These are phyloP conservation scores for Rhizopogon salebrosus DNA, from an alignment of 768 basidiomycete genomes.

Conservation along the genomic window DNA sequence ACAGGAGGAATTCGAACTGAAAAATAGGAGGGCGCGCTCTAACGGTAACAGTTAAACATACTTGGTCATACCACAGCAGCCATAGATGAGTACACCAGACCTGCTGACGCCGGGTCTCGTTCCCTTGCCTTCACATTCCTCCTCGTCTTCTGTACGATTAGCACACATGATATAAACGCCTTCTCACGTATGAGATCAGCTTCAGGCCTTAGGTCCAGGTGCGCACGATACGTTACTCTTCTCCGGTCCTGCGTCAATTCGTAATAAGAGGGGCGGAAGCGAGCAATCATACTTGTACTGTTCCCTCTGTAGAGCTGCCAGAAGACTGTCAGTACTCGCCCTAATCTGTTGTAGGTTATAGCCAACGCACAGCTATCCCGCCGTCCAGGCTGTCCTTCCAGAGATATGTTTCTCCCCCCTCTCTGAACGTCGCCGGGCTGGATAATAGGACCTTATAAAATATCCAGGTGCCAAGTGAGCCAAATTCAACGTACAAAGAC, in stretches of 20 bases:
- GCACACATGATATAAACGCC: constrained; percentile 1
- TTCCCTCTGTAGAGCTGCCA: not conserved
- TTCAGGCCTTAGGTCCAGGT: not conserved
- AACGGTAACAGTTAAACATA: no score
- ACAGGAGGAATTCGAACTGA: no score
- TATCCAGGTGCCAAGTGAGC: not conserved
- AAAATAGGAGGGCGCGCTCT: no score
- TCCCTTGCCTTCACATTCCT: not conserved
- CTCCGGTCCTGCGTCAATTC: not conserved
- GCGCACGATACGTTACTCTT: not conserved
- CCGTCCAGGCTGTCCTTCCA: not conserved
- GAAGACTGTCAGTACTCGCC: not conserved
- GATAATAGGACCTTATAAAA: not conserved
- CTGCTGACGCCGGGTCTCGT: not conserved
- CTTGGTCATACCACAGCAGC: no score
- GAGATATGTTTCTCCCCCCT: not conserved
- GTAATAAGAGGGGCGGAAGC: not conserved
- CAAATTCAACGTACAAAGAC: not conserved
- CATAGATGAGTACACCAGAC: not conserved
- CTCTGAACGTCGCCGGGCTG: not conserved
- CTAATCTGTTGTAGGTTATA: not conserved
- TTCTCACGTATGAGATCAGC: constrained; percentile 4
- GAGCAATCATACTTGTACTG: not conserved
- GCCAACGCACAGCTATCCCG: not conserved
- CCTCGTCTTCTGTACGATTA: constrained; percentile 2